Evolutionary conservation across 2,329 filamentous ascomycete species (phyloP), one percentile per base, ranked within the genome.

Genomic region (Nothophaeocryptopus gaeumannii): DNA sequence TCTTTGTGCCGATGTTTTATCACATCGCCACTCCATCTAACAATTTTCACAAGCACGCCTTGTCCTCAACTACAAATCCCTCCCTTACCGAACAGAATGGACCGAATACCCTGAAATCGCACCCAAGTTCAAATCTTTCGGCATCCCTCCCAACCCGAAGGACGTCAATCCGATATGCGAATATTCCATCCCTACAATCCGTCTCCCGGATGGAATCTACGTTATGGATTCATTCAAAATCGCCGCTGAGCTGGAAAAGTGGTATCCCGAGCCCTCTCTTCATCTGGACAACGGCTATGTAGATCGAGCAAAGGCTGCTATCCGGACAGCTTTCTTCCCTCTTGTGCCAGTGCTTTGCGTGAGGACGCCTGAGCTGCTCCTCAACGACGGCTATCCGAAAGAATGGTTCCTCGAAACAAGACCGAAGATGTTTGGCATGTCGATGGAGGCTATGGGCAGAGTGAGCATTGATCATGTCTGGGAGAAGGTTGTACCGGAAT

Each of bases 341-440:
- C 39, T 59, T 2, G 12, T 56, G 4, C 51, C 55, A 4, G 34
- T 41, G 20, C 48, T 59, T 31, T 34, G 14, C 33, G 26, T 26
- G 34, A 26, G 9, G 34, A 46, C 58, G 39, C 50, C 53, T 32
- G 39, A 8, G 34, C 56, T 7, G 31, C 59, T 8, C n/a, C 39
- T 65, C 8, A 67, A 68, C 48, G 66, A 67, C 45, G 49, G n/a
- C 15, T 64, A 64, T 37, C 68, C 77, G 2, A 57, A 61, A 4
- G 73, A 74, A 1, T 85, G 84, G 66, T 88, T 83, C 69, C 58
- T 74, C 26, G 48, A 62, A 11, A 82, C 81, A 1, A 75, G 86
- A 5, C 65, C 70, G 29, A 62, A 72, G 56, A 42, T 47, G 0
- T 67, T 78, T 3, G 81, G 81, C 1, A 81, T 78, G 74, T 51